These are phyloP conservation scores for Bathelium albidoporum DNA, from an alignment of 495 filamentous ascomycete species.

Conservation along the genomic window DNA sequence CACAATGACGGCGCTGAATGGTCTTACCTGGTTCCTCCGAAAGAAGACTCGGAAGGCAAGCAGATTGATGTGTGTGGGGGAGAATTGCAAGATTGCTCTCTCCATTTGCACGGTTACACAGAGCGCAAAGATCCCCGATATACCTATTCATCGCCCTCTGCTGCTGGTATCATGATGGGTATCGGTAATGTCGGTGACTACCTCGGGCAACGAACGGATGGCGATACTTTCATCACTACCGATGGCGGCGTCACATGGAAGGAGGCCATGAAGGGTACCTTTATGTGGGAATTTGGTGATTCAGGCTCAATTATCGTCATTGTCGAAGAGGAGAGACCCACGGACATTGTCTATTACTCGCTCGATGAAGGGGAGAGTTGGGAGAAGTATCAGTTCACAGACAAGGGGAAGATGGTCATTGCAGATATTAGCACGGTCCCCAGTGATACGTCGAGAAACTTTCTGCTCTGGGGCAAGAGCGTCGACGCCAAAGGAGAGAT, in stretches of 20 bases:
- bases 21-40: conserved; percentile 58
- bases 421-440: conserved; percentile 77
- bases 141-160: conserved; percentile 77
- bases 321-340: conserved; percentile 51
- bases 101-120: conserved; percentile 92
- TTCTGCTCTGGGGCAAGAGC: conserved; percentile 74
- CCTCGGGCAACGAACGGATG: conserved; percentile 47
- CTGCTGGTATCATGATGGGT: conserved; percentile 84
- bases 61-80: conserved; percentile 51
- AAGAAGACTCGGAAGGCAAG: conserved; percentile 58
- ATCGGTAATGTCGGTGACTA: conserved; percentile 80
- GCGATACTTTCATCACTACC: conserved; percentile 74
- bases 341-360: conserved; percentile 63
- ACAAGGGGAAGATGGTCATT: conserved; percentile 52
- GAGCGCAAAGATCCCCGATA: conserved; percentile 69
- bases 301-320: conserved; percentile 87
- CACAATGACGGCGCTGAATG: conserved; percentile 93
- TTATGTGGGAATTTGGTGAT: conserved; percentile 90
- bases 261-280: conserved; percentile 69
- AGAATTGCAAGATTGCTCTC: conserved; percentile 55
- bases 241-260: conserved; percentile 89
- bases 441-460: conserved; percentile 77
- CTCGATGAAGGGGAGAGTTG: conserved; percentile 70
- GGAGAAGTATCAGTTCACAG: conserved; percentile 61
- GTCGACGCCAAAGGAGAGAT: conserved; percentile 37